Evolutionary conservation across 345 rosid genomes (phyloP).

Genomic region (Bruguiera gymnorhiza): DNA sequence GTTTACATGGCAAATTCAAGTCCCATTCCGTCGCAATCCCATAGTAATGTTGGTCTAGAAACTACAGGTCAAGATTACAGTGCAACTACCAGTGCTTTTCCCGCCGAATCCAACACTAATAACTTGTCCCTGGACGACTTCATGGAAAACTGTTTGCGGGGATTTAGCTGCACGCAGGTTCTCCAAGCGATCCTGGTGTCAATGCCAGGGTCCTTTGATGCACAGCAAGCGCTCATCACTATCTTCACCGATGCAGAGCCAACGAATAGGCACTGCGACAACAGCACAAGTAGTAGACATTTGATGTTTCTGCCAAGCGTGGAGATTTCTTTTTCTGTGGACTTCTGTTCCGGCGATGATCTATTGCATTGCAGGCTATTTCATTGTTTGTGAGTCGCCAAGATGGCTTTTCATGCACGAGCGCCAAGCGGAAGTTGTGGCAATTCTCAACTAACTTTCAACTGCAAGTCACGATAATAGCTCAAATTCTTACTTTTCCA

Average conservation of each 20-base stretch:
- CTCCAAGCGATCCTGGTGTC: conserved; percentile 23
- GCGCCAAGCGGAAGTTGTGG: no score
- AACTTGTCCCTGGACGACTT: conserved; percentile 11
- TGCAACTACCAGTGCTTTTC: not conserved
- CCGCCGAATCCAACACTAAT: no score
- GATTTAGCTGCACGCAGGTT: conserved; percentile 15
- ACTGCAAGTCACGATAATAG: no score
- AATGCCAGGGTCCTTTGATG: conserved; percentile 25
- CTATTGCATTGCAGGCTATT: no score
- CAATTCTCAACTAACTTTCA: no score
- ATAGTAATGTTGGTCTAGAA: not conserved
- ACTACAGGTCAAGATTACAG: not conserved
- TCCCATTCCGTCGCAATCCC: no score
- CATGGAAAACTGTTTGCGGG: conserved; percentile 10
- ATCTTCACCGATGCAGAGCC: conserved; percentile 20
- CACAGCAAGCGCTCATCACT: conserved; percentile 23
- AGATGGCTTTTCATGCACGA: no score
- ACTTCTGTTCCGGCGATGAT: not conserved
- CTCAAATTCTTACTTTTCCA: no score
- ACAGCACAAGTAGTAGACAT: conserved; percentile 4
- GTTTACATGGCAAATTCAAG: no score
- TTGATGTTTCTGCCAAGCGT: not conserved
- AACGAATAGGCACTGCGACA: conserved; percentile 18
- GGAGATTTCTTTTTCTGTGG: not conserved
- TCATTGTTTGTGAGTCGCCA: no score